Base-by-base conservation (phyloP, 306 rosid genomes). In the Mimosa pudica region DNA sequence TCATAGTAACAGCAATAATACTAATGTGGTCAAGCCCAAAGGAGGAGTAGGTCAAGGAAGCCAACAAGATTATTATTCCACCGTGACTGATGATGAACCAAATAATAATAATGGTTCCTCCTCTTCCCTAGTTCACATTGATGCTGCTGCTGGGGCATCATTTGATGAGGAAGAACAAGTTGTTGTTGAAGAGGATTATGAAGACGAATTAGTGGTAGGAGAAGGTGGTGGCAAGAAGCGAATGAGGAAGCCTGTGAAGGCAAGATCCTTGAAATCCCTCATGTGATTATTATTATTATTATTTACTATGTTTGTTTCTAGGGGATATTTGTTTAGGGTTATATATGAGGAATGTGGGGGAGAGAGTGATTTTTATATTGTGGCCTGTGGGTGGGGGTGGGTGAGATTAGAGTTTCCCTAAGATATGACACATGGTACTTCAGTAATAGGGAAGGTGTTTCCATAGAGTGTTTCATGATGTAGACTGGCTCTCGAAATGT, bases 191-290 rank as follows among this genome's bases (percentile, higher is more conserved):
- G 30, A 24, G 30, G 30, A 24, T 24, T 82, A 74, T 0, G 88
- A 86, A 1, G 90, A 87, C 0, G 80, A 84, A 0, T 83, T 64
- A 0, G 77, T 48, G 2, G 77, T 16, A 0, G 80, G 4, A 18
- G 73, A 68, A 68, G 73, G 10, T 9, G 73, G 54, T 0, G 87
- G 89, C 47, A 90, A 85, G 76, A 90, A 86, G 81, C 72, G 91
- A 82, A 86, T 86, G 88, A 81, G 98, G 87, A 94, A 88, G 78
- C 95, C 97, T 0, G 91, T 91, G 79, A 94, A 94, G 82, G 97
- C 92, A 5, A 87, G 97, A 81, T 94, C 97, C 41, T 65, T 94
- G 73, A 94, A 94, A 81, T 94, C 98, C 12, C 82, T 94, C 1
- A 92, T 94, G 98, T 92, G 82, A 86, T 38, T 38, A 3, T 5